Base-by-base conservation (phyloP, 768 basidiomycete genomes). In the Naganishia randhawae region DNA sequence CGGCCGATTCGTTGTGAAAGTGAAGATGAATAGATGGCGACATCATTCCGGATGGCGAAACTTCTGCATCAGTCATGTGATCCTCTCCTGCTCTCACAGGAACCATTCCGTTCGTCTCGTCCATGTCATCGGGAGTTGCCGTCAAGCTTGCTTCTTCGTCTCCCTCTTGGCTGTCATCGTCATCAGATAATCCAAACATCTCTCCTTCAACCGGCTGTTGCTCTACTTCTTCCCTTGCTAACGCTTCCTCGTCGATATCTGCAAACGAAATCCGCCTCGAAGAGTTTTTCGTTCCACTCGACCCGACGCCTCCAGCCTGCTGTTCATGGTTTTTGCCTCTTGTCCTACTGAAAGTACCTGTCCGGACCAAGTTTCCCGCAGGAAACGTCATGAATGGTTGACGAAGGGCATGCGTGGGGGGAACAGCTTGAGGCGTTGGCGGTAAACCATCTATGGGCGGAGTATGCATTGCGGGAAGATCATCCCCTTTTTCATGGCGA, bases 351-450 rank as follows among this genome's bases (percentile, higher is more conserved):
- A 22, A 17, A 39, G 22, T 35, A 25, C 57, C 57, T 13, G 37
- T n/a, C 10, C 57, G 57, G 9, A 61, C 57, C 35, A 61, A 39
- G 37, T 41, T 61, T 6, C 57, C 57, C 37, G 57, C 39, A 3
- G 57, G 57, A 42, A 61, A 61, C n/a, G 57, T 61, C 57, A 61
- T 61, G 57, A 61, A 61, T 25, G 57, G 57, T 22, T 39, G 37
- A 3, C 39, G 57, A n/a, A 22, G 33, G 14, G 51, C 2, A 2
- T 32, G 51, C 31, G 29, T 10, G 3, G 37, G 22, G 9, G 35
- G 14, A 22, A 22, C n/a, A 19, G n/a, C 54, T 3, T 55, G 35
- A 39, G 57, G 57, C 8, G 37, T 41, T 2, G 57, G 57, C 10
- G 57, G 57, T 17, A 61, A 25, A 16, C 57, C 37, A 2, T 61